These are phyloP conservation scores for Akanthomyces lecanii DNA, from an alignment of 2,329 filamentous ascomycete genomes.

Conservation along the genomic window DNA sequence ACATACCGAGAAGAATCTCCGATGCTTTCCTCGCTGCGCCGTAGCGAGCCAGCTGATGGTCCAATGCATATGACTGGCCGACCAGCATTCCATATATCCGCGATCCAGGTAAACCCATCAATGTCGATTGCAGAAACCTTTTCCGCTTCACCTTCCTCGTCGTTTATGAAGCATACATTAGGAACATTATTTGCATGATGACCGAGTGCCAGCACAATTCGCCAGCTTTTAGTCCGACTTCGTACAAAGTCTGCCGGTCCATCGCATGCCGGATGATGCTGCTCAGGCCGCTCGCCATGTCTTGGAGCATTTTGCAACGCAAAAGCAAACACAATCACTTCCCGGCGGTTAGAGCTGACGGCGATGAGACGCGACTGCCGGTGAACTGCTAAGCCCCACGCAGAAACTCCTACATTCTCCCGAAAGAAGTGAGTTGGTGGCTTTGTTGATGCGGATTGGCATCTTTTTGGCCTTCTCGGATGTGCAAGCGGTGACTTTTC, in stretches of 20 bases:
- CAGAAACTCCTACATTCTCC: constrained; percentile 70
- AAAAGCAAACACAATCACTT: constrained; percentile 51
- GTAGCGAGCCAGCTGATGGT: constrained; percentile 17
- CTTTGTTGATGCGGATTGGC: constrained; percentile 2
- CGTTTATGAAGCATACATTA: constrained; percentile 47
- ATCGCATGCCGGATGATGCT: not conserved
- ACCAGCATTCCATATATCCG: constrained; percentile 47
- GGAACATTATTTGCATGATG: constrained; percentile 45
- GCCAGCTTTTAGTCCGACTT: constrained; percentile 44
- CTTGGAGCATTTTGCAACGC: constrained; percentile 27
- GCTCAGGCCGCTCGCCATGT: not conserved
- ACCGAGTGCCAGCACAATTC: constrained; percentile 43
- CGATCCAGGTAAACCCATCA: constrained; percentile 43
- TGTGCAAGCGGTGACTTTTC: not conserved
- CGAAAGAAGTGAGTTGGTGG: constrained; percentile 58
- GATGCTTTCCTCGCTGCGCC: constrained; percentile 30
- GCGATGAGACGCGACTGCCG: constrained; percentile 78
- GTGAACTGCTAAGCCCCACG: constrained; percentile 88
- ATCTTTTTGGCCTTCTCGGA: constrained; percentile 1
- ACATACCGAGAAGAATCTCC: constrained; percentile 27
- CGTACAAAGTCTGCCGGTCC: constrained; percentile 32
- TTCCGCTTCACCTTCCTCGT: constrained; percentile 43
- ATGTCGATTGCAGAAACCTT: constrained; percentile 51
- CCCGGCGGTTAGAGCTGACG: constrained; percentile 69
- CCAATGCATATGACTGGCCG: constrained; percentile 27